These are phyloP conservation scores for Kurtzmaniella quercitrusa DNA, from an alignment of 1,139 yeast genomes.

Conservation along the genomic window DNA sequence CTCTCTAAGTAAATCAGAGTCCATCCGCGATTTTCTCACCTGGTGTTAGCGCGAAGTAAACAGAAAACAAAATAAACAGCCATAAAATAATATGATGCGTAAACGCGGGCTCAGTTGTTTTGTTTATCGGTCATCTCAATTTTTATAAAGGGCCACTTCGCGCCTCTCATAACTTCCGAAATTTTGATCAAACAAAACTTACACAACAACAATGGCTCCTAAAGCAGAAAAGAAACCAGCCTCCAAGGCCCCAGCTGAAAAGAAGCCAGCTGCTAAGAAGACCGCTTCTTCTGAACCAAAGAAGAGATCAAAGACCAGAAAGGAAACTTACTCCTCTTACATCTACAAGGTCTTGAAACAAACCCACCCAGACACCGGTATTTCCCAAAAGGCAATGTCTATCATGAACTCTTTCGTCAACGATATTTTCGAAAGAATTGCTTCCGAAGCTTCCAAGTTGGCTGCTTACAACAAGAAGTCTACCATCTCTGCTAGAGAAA, in stretches of 20 bases:
- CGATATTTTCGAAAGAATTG: conserved; percentile 82
- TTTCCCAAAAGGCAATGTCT: conserved; percentile 92
- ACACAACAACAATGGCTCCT: conserved; percentile 63
- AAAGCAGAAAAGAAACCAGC: conserved; percentile 91
- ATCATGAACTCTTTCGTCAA: conserved; percentile 92
- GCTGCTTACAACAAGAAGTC: conserved; percentile 97
- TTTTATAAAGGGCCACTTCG: background rate
- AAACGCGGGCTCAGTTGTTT: background rate
- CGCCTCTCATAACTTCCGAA: background rate
- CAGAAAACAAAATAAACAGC: background rate
- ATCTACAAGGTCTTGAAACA: conserved; percentile 91
- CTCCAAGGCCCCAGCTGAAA: conserved; percentile 88
- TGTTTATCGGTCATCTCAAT: background rate
- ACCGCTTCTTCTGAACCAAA: conserved; percentile 70
- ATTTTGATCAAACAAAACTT: background rate
- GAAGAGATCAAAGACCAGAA: conserved; percentile 89
- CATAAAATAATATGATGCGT: background rate
- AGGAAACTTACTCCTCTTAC: conserved; percentile 91
- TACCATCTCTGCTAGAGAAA: conserved; percentile 91
- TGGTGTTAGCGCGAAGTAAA: background rate
- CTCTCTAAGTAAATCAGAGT: background rate
- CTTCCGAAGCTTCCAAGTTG: conserved; percentile 89
- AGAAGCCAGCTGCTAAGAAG: conserved; percentile 85
- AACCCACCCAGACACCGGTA: conserved; percentile 96
- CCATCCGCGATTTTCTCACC: background rate